Percentiles rank a stretch among this genome's conserved stretches.
Evolutionary conservation across 2,329 filamentous ascomycete species (phyloP).

Genomic region (Colletotrichum incanum): DNA sequence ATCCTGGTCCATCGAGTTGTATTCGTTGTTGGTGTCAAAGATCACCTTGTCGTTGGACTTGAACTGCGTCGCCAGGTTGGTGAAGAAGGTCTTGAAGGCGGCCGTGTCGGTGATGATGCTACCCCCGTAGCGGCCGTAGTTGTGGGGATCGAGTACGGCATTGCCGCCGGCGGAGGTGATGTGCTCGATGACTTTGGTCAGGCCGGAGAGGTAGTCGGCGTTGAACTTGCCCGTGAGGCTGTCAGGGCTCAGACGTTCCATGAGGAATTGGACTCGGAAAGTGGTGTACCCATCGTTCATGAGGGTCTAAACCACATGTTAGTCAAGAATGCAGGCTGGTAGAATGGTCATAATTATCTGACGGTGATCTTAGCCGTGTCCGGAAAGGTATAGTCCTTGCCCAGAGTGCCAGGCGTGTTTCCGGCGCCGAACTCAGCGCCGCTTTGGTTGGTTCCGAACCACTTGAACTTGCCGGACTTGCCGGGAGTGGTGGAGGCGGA

Average conservation of each 20-base stretch:
- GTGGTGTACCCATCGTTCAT: conserved; percentile 69
- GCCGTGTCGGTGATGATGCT: conserved; percentile 63
- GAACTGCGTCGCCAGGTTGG: conserved; percentile 64
- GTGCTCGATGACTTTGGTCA: conserved; percentile 49
- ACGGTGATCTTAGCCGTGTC: conserved; percentile 62
- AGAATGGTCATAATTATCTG: conserved; percentile 25
- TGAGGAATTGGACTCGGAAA: conserved; percentile 70
- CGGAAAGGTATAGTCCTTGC: conserved; percentile 76
- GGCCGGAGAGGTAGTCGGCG: conserved; percentile 58
- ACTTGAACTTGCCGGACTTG: conserved; percentile 53
- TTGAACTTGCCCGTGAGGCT: conserved; percentile 59
- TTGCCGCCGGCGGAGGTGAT: conserved; percentile 55
- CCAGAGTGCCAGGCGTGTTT: conserved; percentile 70
- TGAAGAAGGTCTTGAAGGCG: conserved; percentile 68
- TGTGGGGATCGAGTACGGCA: conserved; percentile 69
- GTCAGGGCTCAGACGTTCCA: conserved; percentile 68
- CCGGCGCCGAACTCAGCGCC: conserved; percentile 76
- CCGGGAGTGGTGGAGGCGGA: conserved; percentile 6
- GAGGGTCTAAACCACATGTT: conserved; percentile 55
- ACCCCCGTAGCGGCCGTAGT: conserved; percentile 66
- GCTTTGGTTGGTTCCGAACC: conserved; percentile 61
- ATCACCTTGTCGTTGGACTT: conserved; percentile 65
- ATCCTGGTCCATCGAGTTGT: conserved; percentile 69
- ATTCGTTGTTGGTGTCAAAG: conserved; percentile 75
- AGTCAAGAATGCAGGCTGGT: conserved; percentile 11